Evolutionary conservation across 2,329 filamentous ascomycete species (phyloP), one percentile per base, ranked within the genome.

Genomic region (Aspergillus phoenicis): DNA sequence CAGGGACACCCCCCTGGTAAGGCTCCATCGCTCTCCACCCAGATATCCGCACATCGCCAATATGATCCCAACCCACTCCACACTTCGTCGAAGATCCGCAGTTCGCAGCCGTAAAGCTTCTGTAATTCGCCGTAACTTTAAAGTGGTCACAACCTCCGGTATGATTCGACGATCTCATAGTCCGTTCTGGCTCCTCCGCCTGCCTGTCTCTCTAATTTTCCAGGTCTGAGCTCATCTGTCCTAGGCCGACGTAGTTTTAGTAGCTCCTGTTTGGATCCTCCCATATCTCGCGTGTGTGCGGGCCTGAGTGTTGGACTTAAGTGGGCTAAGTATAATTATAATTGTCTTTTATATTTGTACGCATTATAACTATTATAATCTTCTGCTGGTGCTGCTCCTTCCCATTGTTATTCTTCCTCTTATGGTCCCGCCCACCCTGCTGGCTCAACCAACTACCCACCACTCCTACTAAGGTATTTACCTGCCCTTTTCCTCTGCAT

Each of bases 61-160:
- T 65, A 66, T 68, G 64, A 67, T 67, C 62, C 62, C 61, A 68
- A 66, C 64, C 61, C 64, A 68, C 68, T 69, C 67, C 66, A 68
- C 65, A 68, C 59, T 66, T 66, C 52, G 61, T 67, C 61, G 66
- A 70, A 66, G 68, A 70, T 70, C 69, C 69, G 65, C 69, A 71
- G 67, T 71, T 71, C 68, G 67, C 66, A 67, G 65, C 63, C 56
- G 68, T 71, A 70, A 70, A 68, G 64, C 65, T 64, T 64, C 63
- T 66, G 68, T 71, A 71, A 71, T 69, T 68, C 69, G 64, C 69
- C 66, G 69, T 71, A 71, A 70, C 66, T 68, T 66, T 67, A 66
- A 69, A 61, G 58, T 61, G 58, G 60, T 63, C 61, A 61, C 60
- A 51, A 60, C 58, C 48, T 57, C 51, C 58, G 59, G 59, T 48